Percentiles rank a stretch among this genome's conserved stretches.
Evolutionary conservation across 306 rosid species (phyloP).

Genomic region (Castanopsis chinensis): DNA sequence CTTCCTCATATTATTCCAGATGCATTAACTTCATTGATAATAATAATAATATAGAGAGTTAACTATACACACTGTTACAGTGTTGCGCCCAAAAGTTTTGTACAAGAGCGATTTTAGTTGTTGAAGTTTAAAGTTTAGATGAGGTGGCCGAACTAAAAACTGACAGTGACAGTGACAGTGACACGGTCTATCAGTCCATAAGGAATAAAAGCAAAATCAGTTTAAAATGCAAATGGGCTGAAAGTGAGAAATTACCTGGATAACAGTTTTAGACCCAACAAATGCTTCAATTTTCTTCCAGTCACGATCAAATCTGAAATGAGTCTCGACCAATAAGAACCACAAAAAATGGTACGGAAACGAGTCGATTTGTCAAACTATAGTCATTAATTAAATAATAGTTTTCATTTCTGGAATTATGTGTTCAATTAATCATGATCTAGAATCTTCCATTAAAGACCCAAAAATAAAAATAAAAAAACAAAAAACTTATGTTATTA

Average conservation of each 20-base stretch:
- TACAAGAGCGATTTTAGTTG: too few species aligned
- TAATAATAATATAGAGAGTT: too few species aligned
- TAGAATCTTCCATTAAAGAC: not conserved
- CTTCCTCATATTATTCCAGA: not conserved
- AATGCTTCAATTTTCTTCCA: conserved; percentile 99
- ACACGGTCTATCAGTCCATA: too few species aligned
- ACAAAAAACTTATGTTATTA: not conserved
- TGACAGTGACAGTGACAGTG: too few species aligned
- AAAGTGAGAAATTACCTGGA: conserved; percentile 61
- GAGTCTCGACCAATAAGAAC: conserved; percentile 10
- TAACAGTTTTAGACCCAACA: conserved; percentile 93
- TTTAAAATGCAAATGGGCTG: too few species aligned
- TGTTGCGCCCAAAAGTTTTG: too few species aligned
- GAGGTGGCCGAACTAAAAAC: too few species aligned
- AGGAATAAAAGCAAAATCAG: too few species aligned
- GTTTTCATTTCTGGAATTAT: not conserved
- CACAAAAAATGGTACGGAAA: not conserved
- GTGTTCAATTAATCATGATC: not conserved
- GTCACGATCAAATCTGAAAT: conserved; percentile 86
- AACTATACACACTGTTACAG: too few species aligned
- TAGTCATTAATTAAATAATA: not conserved
- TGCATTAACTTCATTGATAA: not conserved
- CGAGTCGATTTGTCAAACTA: not conserved
- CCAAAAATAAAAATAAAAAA: not conserved
- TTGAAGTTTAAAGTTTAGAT: too few species aligned